A percentile compares a stretch with the other conserved stretches of the same genome.
phyloP scores from a whole-genome alignment of 2,329 filamentous ascomycete species.

The Triangularia setosa region DNA sequence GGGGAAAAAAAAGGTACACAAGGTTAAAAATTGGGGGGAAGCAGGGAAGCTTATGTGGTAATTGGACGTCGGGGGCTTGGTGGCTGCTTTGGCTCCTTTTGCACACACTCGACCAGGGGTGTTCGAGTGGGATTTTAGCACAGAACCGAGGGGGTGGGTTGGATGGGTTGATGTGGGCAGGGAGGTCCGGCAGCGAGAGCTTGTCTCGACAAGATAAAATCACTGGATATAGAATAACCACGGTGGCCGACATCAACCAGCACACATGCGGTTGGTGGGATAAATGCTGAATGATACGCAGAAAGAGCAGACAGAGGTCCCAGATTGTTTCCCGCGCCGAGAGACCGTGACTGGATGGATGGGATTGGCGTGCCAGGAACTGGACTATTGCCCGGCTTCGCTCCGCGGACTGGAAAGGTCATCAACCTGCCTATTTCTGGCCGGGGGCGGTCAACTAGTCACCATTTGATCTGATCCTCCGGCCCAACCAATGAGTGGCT shows the following conservation, averaged over 20 bases:
- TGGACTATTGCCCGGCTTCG: conserved; percentile 2
- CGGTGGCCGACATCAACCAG: conserved; percentile 1
- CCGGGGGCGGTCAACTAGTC: not conserved
- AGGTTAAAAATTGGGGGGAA: conserved; percentile 23
- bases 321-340: not conserved
- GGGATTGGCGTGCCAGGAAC: conserved; percentile 3
- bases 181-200: not conserved
- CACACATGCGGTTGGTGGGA: conserved; percentile 14
- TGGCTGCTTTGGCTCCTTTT: conserved; percentile 20
- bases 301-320: not conserved
- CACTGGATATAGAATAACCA: not conserved
- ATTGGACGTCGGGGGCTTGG: conserved; percentile 20
- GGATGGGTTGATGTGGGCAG: conserved; percentile 16
- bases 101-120: conserved; percentile 19
- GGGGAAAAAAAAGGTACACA: conserved; percentile 20
- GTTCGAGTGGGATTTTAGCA: conserved; percentile 13
- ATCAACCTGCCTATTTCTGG: not conserved
- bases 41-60: conserved; percentile 21
- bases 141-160: conserved; percentile 22
- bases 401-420: conserved; percentile 1
- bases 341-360: conserved; percentile 2
- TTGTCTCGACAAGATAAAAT: not conserved
- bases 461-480: not conserved
- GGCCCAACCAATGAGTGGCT: not conserved
- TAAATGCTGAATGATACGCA: conserved; percentile 16